Conservation (phyloP, 495 filamentous ascomycete genomes). For the Lasiosphaeria ovina region DNA sequence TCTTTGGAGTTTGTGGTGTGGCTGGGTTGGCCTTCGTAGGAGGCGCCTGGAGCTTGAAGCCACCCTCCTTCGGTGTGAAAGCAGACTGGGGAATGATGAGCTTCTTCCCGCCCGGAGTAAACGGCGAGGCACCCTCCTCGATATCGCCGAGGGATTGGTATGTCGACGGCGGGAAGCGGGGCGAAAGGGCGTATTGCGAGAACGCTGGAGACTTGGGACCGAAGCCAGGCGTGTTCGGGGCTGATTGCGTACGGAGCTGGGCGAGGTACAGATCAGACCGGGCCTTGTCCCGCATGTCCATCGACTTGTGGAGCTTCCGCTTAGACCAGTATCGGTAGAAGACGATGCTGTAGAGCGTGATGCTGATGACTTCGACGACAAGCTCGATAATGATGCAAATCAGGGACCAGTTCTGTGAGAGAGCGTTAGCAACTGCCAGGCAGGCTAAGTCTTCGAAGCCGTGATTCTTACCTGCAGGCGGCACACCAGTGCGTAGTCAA, state of each 20-base stretch:
- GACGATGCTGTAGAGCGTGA: slow-evolving; percentile 86
- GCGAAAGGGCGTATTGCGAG: slow-evolving; percentile 51
- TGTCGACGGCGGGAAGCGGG: slow-evolving; percentile 51
- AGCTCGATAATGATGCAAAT: slow-evolving; percentile 98
- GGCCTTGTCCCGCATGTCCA: slow-evolving; percentile 92
- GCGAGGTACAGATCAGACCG: slow-evolving; percentile 93
- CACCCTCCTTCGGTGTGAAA: slow-evolving; percentile 40
- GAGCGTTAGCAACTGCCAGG: slow-evolving; percentile 20
- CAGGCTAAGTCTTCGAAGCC: neutral
- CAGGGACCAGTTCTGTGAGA: slow-evolving; percentile 79
- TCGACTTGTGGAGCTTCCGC: slow-evolving; percentile 87
- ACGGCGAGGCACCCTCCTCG: slow-evolving; percentile 44
- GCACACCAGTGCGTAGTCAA: slow-evolving; percentile 92
- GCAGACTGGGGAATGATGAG: slow-evolving; percentile 45
- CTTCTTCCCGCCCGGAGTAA: slow-evolving; percentile 43
- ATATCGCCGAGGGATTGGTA: slow-evolving; percentile 50
- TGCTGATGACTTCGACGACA: slow-evolving; percentile 86
- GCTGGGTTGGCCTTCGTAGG: slow-evolving; percentile 73
- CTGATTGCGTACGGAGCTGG: slow-evolving; percentile 86
- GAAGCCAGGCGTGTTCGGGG: slow-evolving; percentile 91
- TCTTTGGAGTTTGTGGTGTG: slow-evolving; percentile 68
- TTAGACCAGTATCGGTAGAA: slow-evolving; percentile 98
- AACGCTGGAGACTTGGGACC: slow-evolving; percentile 60
- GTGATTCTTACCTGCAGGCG: slow-evolving; percentile 71
- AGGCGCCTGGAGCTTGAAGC: slow-evolving; percentile 83